A percentile compares a stretch with the other conserved stretches of the same genome.
phyloP scores from a whole-genome alignment of 2,329 filamentous ascomycete genomes.

The Gyromitra esculenta region DNA sequence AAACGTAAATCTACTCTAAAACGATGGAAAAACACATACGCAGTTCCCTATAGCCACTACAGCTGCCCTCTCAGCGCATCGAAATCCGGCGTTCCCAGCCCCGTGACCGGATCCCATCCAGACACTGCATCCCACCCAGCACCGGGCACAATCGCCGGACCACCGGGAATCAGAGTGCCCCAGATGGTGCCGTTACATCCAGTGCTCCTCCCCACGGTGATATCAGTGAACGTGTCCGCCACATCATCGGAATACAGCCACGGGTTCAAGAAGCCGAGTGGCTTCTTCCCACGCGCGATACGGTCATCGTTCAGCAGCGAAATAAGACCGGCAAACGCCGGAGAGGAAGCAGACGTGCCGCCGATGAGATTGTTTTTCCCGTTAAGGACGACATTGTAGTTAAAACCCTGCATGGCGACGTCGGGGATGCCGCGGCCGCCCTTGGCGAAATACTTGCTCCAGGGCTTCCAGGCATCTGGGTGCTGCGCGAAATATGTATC shows the following conservation, averaged over 20 bases:
- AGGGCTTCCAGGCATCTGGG: slow-evolving; percentile 38
- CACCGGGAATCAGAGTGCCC: slow-evolving; percentile 27
- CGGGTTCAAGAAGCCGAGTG: slow-evolving; percentile 63
- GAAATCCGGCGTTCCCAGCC: slow-evolving; percentile 57
- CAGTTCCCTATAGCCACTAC: background rate
- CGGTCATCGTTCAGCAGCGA: slow-evolving; percentile 72
- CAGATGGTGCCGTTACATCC: slow-evolving; percentile 60
- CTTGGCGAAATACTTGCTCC: slow-evolving; percentile 64
- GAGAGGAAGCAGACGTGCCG: slow-evolving; percentile 69
- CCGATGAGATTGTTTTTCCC: slow-evolving; percentile 60
- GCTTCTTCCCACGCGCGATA: slow-evolving; percentile 63
- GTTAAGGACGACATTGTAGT: slow-evolving; percentile 60
- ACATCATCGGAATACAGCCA: slow-evolving; percentile 60
- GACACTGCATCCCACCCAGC: slow-evolving; percentile 58
- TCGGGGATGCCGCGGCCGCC: slow-evolving; percentile 67
- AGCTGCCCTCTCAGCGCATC: slow-evolving; percentile 39
- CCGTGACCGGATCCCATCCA: slow-evolving; percentile 58
- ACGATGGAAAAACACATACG: background rate
- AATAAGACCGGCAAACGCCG: slow-evolving; percentile 69
- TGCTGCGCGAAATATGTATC: slow-evolving; percentile 62
- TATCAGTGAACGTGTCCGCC: slow-evolving; percentile 60
- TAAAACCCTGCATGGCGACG: slow-evolving; percentile 69
- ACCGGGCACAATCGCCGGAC: slow-evolving; percentile 38
- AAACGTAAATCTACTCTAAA: background rate
- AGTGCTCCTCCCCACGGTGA: slow-evolving; percentile 60